phyloP scores from a whole-genome alignment of 2,329 filamentous ascomycete species.

The Graphilbum sp. region DNA sequence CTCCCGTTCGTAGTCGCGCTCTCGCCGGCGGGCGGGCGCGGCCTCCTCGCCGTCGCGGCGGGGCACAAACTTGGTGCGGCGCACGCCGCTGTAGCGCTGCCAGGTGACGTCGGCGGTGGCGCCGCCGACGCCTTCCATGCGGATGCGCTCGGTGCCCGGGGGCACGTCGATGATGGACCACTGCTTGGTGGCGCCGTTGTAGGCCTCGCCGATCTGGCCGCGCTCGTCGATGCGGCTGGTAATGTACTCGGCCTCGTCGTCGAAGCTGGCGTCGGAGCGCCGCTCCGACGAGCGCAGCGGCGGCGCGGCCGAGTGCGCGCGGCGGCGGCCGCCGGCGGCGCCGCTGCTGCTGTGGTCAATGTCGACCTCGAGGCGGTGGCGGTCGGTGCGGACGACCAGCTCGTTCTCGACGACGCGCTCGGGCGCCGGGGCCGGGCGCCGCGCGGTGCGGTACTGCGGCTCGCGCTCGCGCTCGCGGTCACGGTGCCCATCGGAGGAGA shows the following conservation, averaged over 20 bases:
- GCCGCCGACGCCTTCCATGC: conserved; percentile 64
- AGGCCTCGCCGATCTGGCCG: conserved; percentile 55
- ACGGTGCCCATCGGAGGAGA: conserved; percentile 26
- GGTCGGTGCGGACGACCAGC: conserved; percentile 43
- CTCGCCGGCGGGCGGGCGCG: conserved; percentile 14
- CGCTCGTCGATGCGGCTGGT: conserved; percentile 38
- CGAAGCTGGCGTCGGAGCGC: conserved; percentile 26
- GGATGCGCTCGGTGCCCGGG: conserved; percentile 66
- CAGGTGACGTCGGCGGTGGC: conserved; percentile 62
- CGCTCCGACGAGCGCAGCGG: conserved; percentile 19
- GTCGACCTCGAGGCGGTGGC: conserved; percentile 30
- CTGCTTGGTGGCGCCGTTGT: conserved; percentile 55
- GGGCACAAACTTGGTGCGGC: conserved; percentile 56
- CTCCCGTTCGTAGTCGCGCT: conserved; percentile 6
- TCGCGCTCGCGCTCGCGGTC: conserved; percentile 23
- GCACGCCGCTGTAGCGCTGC: conserved; percentile 63
- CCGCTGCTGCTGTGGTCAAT: conserved; percentile 17
- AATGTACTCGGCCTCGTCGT: conserved; percentile 50
- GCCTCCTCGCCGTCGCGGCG: conserved; percentile 37
- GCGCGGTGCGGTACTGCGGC: too few species aligned
- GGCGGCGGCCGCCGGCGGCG: conserved; percentile 1
- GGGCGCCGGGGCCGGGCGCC: conserved; percentile 22
- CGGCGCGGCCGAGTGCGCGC: conserved; percentile 23
- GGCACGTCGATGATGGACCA: conserved; percentile 78
- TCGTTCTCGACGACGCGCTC: conserved; percentile 41